These are phyloP conservation scores for Fusarium sp. DNA, from an alignment of 2,329 filamentous ascomycete species.

Conservation along the genomic window DNA sequence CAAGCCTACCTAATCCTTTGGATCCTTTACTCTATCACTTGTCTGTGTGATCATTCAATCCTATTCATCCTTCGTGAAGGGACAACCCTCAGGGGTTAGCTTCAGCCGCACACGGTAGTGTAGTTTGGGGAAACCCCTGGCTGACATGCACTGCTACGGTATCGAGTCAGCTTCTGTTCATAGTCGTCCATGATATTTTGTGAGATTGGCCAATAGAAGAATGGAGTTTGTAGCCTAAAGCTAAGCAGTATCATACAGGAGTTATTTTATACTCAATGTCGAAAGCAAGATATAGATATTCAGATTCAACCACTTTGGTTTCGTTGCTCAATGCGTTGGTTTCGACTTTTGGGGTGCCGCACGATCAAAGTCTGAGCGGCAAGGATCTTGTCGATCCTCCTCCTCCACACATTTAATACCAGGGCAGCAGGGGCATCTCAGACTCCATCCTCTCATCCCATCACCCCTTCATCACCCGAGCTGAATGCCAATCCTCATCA, in stretches of 20 bases:
- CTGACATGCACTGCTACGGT: neutral
- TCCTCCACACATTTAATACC: constrained; percentile 30
- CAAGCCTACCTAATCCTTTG: neutral
- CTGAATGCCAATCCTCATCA: neutral
- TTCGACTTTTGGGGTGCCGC: neutral
- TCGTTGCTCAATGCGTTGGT: neutral
- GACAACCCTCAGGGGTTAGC: constrained; percentile 20
- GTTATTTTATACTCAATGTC: too few species aligned
- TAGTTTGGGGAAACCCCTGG: constrained; percentile 2
- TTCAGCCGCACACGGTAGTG: constrained; percentile 32
- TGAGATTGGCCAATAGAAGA: too few species aligned
- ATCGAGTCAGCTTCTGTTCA: too few species aligned
- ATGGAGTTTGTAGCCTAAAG: too few species aligned
- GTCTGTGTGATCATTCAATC: constrained; percentile 8
- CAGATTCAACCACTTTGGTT: too few species aligned
- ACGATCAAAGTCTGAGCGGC: constrained; percentile 9
- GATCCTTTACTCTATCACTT: constrained; percentile 7
- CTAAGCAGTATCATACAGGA: too few species aligned
- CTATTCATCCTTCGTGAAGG: constrained; percentile 26
- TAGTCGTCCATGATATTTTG: too few species aligned
- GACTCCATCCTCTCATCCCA: constrained; percentile 14
- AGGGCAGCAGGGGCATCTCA: constrained; percentile 33
- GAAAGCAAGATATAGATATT: too few species aligned
- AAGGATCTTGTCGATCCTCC: constrained; percentile 41
- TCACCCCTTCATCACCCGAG: constrained; percentile 14